phyloP scores from a whole-genome alignment of 495 filamentous ascomycete species.

The Xylaria longipes region DNA sequence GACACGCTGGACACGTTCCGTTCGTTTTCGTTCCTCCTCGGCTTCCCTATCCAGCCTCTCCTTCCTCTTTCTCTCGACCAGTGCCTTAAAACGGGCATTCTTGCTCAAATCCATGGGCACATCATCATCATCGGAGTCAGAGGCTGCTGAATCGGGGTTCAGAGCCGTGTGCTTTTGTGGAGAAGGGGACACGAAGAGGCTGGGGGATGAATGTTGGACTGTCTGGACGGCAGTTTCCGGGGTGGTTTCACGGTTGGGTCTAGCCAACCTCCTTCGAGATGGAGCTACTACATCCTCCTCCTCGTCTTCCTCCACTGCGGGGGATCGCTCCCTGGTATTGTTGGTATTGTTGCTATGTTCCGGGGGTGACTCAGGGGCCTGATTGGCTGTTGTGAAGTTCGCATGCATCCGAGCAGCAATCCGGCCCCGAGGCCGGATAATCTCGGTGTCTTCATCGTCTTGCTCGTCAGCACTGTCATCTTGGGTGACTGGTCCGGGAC shows the following conservation, averaged over 20 bases:
- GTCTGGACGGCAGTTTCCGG: slow-evolving; percentile 35
- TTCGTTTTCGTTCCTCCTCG: slow-evolving; percentile 55
- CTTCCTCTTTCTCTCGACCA: slow-evolving; percentile 73
- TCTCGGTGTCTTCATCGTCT: slow-evolving; percentile 57
- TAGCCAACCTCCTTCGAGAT: slow-evolving; percentile 38
- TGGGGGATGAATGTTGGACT: slow-evolving; percentile 32
- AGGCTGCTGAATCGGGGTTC: slow-evolving; percentile 33
- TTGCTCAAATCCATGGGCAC: slow-evolving; percentile 53
- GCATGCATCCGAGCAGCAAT: slow-evolving; percentile 73
- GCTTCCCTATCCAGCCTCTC: slow-evolving; percentile 72
- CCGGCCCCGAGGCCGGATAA: slow-evolving; percentile 69
- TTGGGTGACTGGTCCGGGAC: slow-evolving; percentile 14
- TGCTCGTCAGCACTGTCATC: slow-evolving; percentile 43
- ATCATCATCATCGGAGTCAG: slow-evolving; percentile 54
- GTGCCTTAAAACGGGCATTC: slow-evolving; percentile 67
- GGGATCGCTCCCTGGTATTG: background rate
- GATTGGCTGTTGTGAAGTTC: slow-evolving; percentile 27
- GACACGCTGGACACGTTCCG: slow-evolving; percentile 54
- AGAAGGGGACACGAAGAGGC: slow-evolving; percentile 52
- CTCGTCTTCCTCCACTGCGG: slow-evolving; percentile 34
- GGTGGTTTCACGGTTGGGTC: slow-evolving; percentile 44
- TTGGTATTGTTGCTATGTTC: slow-evolving; percentile 14
- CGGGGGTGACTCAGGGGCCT: background rate
- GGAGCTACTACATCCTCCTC: slow-evolving; percentile 38
- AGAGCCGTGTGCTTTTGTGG: slow-evolving; percentile 31